Base-by-base conservation (phyloP, 345 rosid species). In the Acer yangbiense region DNA sequence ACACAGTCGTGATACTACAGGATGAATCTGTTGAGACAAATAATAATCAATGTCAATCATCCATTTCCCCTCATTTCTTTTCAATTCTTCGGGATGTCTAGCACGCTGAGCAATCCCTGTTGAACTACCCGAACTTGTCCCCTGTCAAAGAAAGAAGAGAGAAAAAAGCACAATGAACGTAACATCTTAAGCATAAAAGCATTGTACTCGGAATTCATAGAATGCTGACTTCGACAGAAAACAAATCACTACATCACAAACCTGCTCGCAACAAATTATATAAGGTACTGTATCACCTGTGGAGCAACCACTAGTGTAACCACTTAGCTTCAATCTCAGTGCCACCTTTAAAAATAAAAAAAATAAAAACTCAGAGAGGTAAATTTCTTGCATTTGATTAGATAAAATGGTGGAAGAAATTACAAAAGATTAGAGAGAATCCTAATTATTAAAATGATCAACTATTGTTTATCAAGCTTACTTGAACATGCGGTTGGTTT, bases 11-110 rank as follows among this genome's bases (percentile, higher is more conserved):
- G 99, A 91, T 70, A 96, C 97, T 61, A 96, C 98, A 17, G 98
- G 99, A 87, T 92, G 99, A 86, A 96, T 96, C 93, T 96, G 99
- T 80, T 96, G 97, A 71, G 98, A 89, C 84, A 92, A 84, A 87
- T 96, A 96, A 85, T 96, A 96, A 64, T 96, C 98, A 80, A 92
- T 91, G 84, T 96, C 99, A 75, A 96, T 87, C 94, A 94, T 79
- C 98, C 98, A 94, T 76, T 89, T 90, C 57, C 92, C 97, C 7
- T 88, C 93, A 39, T 90, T 89, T 78, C 84, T 86, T 88, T 86
- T 92, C 81, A 94, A 81, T 85, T 96, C 99, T 74, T 96, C 95
- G 39, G 99, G 99, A 86, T 96, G 98, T 81, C 97, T 88, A 76
- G 99, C 97, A 62, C 99, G 98, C 74, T 84, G 94, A 35, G 97